Evolutionary conservation across 2,329 filamentous ascomycete species (phyloP), one percentile per base, ranked within the genome.

Genomic region (Calonectria pseudoturangicola): DNA sequence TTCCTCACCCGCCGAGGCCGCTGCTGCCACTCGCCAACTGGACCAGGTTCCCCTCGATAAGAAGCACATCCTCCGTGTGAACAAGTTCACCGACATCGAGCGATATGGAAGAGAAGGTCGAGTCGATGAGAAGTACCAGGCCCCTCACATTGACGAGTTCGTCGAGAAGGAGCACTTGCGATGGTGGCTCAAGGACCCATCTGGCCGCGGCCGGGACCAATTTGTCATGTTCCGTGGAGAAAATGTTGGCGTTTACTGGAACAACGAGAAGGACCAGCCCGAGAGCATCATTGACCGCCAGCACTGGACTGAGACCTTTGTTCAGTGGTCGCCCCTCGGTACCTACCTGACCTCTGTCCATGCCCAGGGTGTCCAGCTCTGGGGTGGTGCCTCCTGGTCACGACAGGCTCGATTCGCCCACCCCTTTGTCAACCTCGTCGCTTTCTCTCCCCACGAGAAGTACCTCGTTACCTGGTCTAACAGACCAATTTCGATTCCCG

Each of bases 11-110:
- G 95, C 93, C 82, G 96, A 98, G 88, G 97, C 97, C 33, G 90
- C 94, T 70, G 94, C 94, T 67, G 97, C 96, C 70, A 95, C 96
- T 79, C 96, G 98, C 85, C 92, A 94, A 81, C 93, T 99, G 72
- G 93, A 99, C 85, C 91, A 92, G 81, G 92, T 94, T 7, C 91
- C 96, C 54, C 93, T 99, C 81, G 97, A 99, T 88, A 98, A 97
- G 91, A 98, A 93, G 88, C 96, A 99, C 89, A 98, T 92, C 66
- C 92, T 99, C 80, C 91, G 93, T 76, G 96, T 99, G 80, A 99
- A 99, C 92, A 99, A 99, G 87, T 90, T 99, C 81, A 98, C 96
- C 81, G 97, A 99, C 83, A 96, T 99, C 82, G 97, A 99, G 84
- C 94, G 97, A 78, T 99, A 95, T 84, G 97, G 97, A 75, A 92